phyloP scores from a whole-genome alignment of 768 basidiomycete species.

The Serpula lacrymans region DNA sequence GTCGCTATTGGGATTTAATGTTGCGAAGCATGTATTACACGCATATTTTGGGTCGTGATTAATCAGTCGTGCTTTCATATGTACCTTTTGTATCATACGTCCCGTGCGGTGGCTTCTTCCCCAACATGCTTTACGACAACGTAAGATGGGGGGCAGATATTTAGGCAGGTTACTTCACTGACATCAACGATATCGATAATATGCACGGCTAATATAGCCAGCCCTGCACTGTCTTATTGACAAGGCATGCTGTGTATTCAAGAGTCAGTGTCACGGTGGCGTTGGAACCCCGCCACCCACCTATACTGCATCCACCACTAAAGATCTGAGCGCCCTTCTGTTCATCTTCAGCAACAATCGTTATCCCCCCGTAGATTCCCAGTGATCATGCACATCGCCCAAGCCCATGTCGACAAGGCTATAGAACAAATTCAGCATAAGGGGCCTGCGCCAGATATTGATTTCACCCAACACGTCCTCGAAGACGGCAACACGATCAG shows the following conservation, averaged over 20 bases:
- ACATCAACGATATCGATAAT: background rate
- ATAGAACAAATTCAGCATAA: constrained; percentile 39
- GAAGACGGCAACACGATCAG: constrained; percentile 90
- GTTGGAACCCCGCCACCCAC: constrained; percentile 27
- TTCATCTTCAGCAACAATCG: constrained; percentile 4
- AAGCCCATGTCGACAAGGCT: constrained; percentile 33
- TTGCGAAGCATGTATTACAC: constrained; percentile 75
- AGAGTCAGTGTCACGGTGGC: constrained; percentile 1
- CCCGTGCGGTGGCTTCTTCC: background rate
- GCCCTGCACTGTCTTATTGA: background rate
- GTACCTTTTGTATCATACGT: background rate
- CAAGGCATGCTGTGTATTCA: constrained; percentile 1
- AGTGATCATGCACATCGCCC: constrained; percentile 28
- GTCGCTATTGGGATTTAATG: constrained; percentile 87
- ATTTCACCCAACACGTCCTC: constrained; percentile 89
- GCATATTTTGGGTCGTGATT: constrained; percentile 67
- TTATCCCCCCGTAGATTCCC: constrained; percentile 4
- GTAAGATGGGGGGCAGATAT: background rate
- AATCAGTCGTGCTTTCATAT: background rate
- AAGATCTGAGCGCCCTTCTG: no score
- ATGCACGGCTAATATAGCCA: constrained; percentile 6
- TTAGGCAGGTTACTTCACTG: no score
- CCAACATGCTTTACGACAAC: background rate
- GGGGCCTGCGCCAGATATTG: constrained; percentile 57
- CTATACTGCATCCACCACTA: constrained; percentile 1